Base-by-base conservation (phyloP, 1,284 basidiomycete genomes). In the Porphyrellus sp. region DNA sequence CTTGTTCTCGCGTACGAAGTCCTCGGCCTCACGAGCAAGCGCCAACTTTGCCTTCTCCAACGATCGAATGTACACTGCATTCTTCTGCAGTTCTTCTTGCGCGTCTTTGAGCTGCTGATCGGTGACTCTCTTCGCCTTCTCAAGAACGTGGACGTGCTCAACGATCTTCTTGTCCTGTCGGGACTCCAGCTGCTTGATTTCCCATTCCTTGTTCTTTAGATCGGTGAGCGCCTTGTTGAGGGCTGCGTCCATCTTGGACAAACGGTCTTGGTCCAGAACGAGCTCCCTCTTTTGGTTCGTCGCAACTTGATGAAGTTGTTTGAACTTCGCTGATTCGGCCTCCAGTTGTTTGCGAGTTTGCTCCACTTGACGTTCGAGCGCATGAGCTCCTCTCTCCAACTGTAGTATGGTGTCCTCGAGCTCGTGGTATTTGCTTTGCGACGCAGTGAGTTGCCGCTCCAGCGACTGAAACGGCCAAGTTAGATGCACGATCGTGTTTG, bases 161-260 rank as follows among this genome's bases (percentile, higher is more conserved):
- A 99, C 94, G 53, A 98, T 97, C 13, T 93, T 98, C 77, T 96
- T 98, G 77, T 98, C 93, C 70, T 95, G 91, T 66, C 85, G 83
- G 8, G 88, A 88, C 53, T 92, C 87, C 15, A 95, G 74, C 54
- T 93, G 87, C 55, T 86, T 89, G 56, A 93, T 81, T 54, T 96
- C 91, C 79, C 86, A 89, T 64, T 98, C 91, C 33, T 88, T 83
- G 41, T 79, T 79, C 64, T 91, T 91, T 49, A 96, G 75, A 56
- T 95, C 91, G 7, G 82, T 79, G 9, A 91, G 76, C 8, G 87
- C 83, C 59, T 89, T 87, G 60, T 88, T 87, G 40, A 95, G 77
- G 30, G 93, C 93, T 16, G 84, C 80, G 59, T 95, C 91, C 55
- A 89, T 78, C 71, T 86, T 91, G 57, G 73, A 74, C 53, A 81